Conservation (phyloP, 345 rosid genomes). For the Pelargonium nanum region DNA sequence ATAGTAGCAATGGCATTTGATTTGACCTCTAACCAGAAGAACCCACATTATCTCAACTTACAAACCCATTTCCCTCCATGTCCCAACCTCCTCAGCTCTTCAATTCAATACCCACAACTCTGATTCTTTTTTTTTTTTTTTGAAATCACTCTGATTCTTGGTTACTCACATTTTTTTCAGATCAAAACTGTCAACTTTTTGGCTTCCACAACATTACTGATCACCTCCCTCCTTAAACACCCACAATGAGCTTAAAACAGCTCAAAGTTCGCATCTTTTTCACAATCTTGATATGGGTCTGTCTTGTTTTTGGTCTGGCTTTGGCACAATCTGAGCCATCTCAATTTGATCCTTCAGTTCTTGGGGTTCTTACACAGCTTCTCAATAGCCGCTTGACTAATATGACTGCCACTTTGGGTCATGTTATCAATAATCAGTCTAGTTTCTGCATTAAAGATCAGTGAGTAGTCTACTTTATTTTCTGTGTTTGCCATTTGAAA, state of each 20-base stretch:
- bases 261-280: background rate
- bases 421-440: slow-evolving; percentile 14
- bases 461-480: slow-evolving; percentile 46
- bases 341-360: background rate
- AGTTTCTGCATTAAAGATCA: slow-evolving; percentile 66
- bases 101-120: background rate
- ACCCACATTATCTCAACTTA: no score
- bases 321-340: background rate
- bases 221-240: no score
- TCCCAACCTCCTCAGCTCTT: background rate
- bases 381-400: background rate
- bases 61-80: no score
- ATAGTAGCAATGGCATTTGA: no score
- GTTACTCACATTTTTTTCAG: background rate
- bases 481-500: no score
- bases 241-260: background rate
- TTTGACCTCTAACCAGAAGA: no score
- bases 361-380: background rate
- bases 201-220: no score
- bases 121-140: background rate
- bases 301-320: background rate
- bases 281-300: background rate
- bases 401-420: background rate
- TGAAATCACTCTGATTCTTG: no score
- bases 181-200: no score